A percentile compares a stretch with the other conserved stretches of the same genome.
These are phyloP conservation scores for Fistulina hepatica DNA, from an alignment of 1,284 basidiomycete species.

Conservation along the genomic window DNA sequence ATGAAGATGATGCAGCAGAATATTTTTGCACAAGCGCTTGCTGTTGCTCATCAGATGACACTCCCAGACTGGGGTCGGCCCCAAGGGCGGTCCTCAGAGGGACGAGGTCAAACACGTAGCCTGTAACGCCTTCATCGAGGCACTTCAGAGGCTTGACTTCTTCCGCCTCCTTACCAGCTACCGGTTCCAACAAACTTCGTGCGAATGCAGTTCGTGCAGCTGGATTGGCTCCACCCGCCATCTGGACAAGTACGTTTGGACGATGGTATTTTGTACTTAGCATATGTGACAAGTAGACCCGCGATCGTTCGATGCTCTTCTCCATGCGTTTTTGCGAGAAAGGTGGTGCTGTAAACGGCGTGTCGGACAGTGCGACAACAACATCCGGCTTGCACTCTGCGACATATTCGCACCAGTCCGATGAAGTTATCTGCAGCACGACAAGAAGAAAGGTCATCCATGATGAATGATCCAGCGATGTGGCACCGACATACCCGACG, in stretches of 20 bases:
- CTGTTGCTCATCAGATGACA: slow-evolving; percentile 8
- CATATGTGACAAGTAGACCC: slow-evolving; percentile 48
- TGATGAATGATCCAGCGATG: slow-evolving; percentile 3
- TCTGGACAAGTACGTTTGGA: slow-evolving; percentile 48
- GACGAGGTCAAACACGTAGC: slow-evolving; percentile 59
- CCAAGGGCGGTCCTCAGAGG: slow-evolving; percentile 35
- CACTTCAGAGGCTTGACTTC: slow-evolving; percentile 37
- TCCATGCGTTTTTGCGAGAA: slow-evolving; percentile 63
- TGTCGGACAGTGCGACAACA: slow-evolving; percentile 60
- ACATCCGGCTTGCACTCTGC: slow-evolving; percentile 53
- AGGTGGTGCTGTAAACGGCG: slow-evolving; percentile 48
- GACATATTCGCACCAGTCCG: slow-evolving; percentile 43
- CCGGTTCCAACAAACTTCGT: slow-evolving; percentile 40
- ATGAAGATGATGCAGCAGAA: too few relatives aligned
- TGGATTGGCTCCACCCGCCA: slow-evolving; percentile 47
- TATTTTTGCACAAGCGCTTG: slow-evolving; percentile 7
- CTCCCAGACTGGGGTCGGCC: slow-evolving; percentile 7
- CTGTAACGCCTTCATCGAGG: slow-evolving; percentile 56
- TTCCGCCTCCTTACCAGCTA: slow-evolving; percentile 45
- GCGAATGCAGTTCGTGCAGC: slow-evolving; percentile 56
- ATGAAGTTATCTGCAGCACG: slow-evolving; percentile 39
- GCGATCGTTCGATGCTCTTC: slow-evolving; percentile 61
- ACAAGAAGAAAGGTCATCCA: slow-evolving; percentile 3
- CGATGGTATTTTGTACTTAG: slow-evolving; percentile 21
- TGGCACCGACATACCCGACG: slow-evolving; percentile 38